Evolutionary conservation across 1,284 basidiomycete species (phyloP).

Genomic region (Apiotrichum sp.): DNA sequence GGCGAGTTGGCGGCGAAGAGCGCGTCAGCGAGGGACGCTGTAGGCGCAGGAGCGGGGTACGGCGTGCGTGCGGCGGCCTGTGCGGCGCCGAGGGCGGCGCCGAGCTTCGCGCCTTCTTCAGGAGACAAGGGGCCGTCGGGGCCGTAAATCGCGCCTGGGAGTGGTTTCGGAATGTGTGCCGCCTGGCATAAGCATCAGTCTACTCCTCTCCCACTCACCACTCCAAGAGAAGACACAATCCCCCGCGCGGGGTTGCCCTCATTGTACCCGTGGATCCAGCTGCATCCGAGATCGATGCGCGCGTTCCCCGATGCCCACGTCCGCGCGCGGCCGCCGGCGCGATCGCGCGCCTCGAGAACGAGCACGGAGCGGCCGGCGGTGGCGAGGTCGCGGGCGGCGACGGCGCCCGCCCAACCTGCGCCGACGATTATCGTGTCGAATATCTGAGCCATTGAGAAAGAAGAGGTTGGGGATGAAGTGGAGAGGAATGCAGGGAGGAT

Average conservation of each 20-base stretch:
- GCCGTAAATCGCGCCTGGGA: conserved; percentile 35
- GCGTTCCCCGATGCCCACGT: conserved; percentile 35
- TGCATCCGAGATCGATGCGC: conserved; percentile 50
- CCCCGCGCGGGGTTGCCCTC: conserved; percentile 49
- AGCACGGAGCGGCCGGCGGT: conserved; percentile 45
- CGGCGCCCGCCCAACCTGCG: conserved; percentile 50
- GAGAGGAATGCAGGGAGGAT: too few relatives aligned
- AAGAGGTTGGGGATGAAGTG: not conserved
- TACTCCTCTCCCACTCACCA: conserved; percentile 26
- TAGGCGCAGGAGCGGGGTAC: conserved; percentile 28
- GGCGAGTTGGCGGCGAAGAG: conserved; percentile 40
- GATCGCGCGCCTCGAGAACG: conserved; percentile 50
- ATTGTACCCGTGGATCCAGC: conserved; percentile 51
- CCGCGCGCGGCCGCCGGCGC: conserved; percentile 50
- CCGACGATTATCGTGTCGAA: conserved; percentile 50
- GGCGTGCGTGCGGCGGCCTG: conserved; percentile 31
- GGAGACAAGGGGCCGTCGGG: conserved; percentile 31
- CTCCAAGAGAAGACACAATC: conserved; percentile 45
- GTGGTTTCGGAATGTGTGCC: conserved; percentile 38
- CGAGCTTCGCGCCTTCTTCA: conserved; percentile 20
- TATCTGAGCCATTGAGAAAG: not conserved
- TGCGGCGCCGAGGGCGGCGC: conserved; percentile 30
- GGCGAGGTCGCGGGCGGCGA: conserved; percentile 48
- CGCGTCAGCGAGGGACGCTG: conserved; percentile 36
- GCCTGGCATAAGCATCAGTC: conserved; percentile 10